phyloP scores from a whole-genome alignment of 2,329 filamentous ascomycete genomes.

The Teratosphaeria viscida region DNA sequence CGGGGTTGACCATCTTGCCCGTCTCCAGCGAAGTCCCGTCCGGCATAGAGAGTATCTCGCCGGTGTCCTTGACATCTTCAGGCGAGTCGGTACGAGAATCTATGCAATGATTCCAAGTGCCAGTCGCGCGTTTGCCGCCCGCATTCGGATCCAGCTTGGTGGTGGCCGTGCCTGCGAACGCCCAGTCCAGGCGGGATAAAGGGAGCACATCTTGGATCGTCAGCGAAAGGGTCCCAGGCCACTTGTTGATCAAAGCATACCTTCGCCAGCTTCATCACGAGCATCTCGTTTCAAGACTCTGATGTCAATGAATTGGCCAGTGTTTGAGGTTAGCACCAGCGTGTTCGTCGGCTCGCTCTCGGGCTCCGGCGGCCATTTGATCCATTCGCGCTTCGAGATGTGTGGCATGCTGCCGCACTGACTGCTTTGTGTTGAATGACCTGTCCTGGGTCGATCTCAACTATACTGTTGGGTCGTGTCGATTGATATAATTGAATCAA shows the following conservation, averaged over 20 bases:
- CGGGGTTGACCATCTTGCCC: slow-evolving; percentile 51
- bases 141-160: slow-evolving; percentile 16
- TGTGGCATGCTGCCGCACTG: slow-evolving; percentile 16
- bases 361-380: slow-evolving; percentile 46
- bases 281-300: slow-evolving; percentile 35
- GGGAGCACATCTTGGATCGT: slow-evolving; percentile 14
- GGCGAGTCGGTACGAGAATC: slow-evolving; percentile 39
- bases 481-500: not conserved
- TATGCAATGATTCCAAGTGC: slow-evolving; percentile 50
- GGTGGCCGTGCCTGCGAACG: slow-evolving; percentile 48
- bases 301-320: slow-evolving; percentile 50
- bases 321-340: slow-evolving; percentile 52
- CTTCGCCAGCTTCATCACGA: not conserved
- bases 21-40: slow-evolving; percentile 41
- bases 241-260: not conserved
- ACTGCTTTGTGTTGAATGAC: not conserved
- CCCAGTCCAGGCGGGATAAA: slow-evolving; percentile 49
- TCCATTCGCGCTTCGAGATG: slow-evolving; percentile 50
- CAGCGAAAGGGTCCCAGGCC: not conserved
- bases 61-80: slow-evolving; percentile 41
- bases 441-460: not conserved
- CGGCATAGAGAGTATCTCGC: slow-evolving; percentile 42
- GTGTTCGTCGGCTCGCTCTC: slow-evolving; percentile 53
- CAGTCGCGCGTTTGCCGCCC: slow-evolving; percentile 8
- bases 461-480: not conserved